A percentile compares a stretch with the other conserved stretches of the same genome.
Conservation (phyloP, 140 eudicot genomes). For the Senecio squalidus region DNA sequence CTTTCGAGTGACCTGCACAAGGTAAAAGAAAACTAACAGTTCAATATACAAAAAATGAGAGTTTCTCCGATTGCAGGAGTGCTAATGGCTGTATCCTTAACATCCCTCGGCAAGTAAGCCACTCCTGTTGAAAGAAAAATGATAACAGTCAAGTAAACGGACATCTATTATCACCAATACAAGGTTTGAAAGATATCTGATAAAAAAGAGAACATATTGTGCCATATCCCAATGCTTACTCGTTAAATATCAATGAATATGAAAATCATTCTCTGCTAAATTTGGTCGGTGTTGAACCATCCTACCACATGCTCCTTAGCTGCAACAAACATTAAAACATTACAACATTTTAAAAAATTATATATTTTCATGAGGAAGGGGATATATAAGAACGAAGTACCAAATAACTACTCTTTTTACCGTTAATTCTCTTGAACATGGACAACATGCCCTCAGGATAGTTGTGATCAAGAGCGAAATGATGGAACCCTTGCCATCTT, state of each 20-base stretch:
- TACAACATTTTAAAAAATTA: neutral
- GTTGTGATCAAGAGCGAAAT: slow-evolving; percentile 98
- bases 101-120: slow-evolving; percentile 95
- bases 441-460: slow-evolving; percentile 97
- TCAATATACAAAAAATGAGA: neutral
- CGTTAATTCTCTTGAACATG: slow-evolving; percentile 95
- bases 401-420: slow-evolving; percentile 29
- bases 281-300: slow-evolving; percentile 97
- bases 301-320: slow-evolving; percentile 99
- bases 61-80: slow-evolving; percentile 92
- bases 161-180: slow-evolving; percentile 90
- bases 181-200: slow-evolving; percentile 62
- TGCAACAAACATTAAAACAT: slow-evolving; percentile 26
- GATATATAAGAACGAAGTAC: neutral
- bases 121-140: slow-evolving; percentile 51
- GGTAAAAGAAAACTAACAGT: neutral
- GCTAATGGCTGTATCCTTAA: slow-evolving; percentile 92
- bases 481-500: slow-evolving; percentile 92
- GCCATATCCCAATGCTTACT: slow-evolving; percentile 39
- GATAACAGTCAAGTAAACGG: slow-evolving; percentile 9
- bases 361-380: neutral
- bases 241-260: slow-evolving; percentile 80
- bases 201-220: neutral
- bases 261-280: slow-evolving; percentile 87
- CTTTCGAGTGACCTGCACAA: slow-evolving; percentile 80